Percentiles rank a stretch among this genome's conserved stretches.
Conservation (phyloP, 306 rosid species). For the Prunus mume region DNA sequence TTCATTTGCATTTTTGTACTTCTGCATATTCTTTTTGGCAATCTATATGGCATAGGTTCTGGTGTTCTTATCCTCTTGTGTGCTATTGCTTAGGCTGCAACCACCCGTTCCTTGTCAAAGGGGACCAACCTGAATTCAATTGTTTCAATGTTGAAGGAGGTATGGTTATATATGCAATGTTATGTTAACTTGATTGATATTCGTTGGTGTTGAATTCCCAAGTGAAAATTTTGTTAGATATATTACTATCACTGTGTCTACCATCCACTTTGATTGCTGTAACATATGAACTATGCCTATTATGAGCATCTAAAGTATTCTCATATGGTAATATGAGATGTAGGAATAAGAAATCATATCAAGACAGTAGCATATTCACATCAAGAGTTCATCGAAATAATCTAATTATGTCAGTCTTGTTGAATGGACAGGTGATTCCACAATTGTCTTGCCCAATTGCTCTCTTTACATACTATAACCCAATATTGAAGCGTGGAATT, state of each 20-base stretch:
- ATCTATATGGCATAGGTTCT: background rate
- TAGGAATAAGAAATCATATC: background rate
- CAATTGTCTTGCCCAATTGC: slow-evolving; percentile 83
- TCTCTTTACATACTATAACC: slow-evolving; percentile 82
- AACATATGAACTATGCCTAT: background rate
- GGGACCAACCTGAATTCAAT: slow-evolving; percentile 73
- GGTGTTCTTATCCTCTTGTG: slow-evolving; percentile 9
- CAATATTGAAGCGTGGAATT: slow-evolving; percentile 83
- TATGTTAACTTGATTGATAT: slow-evolving; percentile 9
- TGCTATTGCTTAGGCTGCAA: slow-evolving; percentile 73
- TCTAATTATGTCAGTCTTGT: slow-evolving; percentile 15
- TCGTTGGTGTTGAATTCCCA: background rate
- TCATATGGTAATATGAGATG: background rate
- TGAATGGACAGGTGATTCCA: slow-evolving; percentile 70
- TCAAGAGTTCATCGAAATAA: background rate
- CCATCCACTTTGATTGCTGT: background rate
- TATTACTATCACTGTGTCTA: background rate
- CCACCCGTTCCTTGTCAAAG: slow-evolving; percentile 78
- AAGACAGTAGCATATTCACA: background rate
- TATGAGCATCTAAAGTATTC: background rate
- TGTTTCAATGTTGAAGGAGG: slow-evolving; percentile 85
- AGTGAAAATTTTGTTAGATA: background rate
- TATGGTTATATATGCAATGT: slow-evolving; percentile 28
- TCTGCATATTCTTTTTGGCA: background rate
- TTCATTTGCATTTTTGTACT: background rate